A percentile compares a stretch with the other conserved stretches of the same genome.
Conservation (phyloP, 345 rosid species). For the Eucalyptus caleyi region DNA sequence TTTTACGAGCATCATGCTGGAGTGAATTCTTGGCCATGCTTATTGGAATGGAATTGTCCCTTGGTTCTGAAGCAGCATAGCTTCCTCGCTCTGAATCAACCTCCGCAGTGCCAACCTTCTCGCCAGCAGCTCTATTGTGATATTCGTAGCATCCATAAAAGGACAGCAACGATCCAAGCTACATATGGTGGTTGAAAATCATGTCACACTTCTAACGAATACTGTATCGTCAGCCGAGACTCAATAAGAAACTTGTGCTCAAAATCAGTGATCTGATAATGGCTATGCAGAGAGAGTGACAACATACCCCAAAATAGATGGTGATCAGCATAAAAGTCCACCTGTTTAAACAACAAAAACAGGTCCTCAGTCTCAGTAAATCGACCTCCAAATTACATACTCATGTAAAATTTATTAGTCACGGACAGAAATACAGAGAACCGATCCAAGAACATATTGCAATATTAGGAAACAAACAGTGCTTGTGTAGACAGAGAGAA, state of each 20-base stretch:
- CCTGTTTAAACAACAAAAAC: conserved; percentile 32
- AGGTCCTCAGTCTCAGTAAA: background rate
- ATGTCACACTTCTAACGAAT: background rate
- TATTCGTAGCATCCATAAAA: conserved; percentile 61
- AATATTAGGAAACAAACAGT: background rate
- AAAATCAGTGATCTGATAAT: background rate
- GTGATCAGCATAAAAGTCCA: conserved; percentile 79
- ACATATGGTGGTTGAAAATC: background rate
- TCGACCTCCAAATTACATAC: background rate
- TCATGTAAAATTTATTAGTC: background rate
- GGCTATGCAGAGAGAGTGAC: background rate
- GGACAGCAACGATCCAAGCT: conserved; percentile 79
- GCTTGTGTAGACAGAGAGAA: background rate
- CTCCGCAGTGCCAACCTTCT: conserved; percentile 53
- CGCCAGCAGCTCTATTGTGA: conserved; percentile 55
- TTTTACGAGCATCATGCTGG: conserved; percentile 12
- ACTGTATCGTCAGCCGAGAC: background rate
- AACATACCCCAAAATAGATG: conserved; percentile 77
- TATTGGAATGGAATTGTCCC: background rate
- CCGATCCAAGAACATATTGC: background rate
- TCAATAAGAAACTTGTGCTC: background rate
- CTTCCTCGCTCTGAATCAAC: conserved; percentile 62
- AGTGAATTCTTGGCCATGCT: conserved; percentile 19
- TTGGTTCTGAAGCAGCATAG: background rate
- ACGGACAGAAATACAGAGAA: background rate